Conservation (phyloP, 108 stramenopile genomes). For the Cylindrotheca closterium region DNA sequence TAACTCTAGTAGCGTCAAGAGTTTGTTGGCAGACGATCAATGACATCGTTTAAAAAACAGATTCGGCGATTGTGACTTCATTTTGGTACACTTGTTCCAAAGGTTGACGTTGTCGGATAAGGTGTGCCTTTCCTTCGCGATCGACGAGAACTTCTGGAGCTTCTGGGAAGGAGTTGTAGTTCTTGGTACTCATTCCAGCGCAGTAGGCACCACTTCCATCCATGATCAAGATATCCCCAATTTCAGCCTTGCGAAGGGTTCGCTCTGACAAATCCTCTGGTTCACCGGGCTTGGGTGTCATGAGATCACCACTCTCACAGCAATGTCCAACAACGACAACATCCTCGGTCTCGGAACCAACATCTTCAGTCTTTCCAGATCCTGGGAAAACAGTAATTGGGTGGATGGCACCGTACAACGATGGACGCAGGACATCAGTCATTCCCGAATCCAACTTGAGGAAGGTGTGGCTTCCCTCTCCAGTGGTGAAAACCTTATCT, state of each 20-base stretch:
- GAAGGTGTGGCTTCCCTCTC: constrained; percentile 71
- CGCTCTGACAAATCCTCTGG: constrained; percentile 90
- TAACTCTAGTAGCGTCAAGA: too few species aligned
- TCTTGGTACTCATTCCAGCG: constrained; percentile 95
- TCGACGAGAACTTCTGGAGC: constrained; percentile 88
- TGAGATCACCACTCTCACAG: constrained; percentile 96
- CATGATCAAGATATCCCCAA: constrained; percentile 93
- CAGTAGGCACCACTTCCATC: constrained; percentile 98
- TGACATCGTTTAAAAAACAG: not conserved
- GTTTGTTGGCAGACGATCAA: too few species aligned
- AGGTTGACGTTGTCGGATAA: constrained; percentile 88
- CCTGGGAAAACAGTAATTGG: constrained; percentile 89
- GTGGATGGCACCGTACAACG: constrained; percentile 95
- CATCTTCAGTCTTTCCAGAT: constrained; percentile 60
- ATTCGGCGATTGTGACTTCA: constrained; percentile 45
- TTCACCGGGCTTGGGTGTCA: constrained; percentile 93
- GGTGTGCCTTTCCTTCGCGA: constrained; percentile 66
- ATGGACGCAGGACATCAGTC: constrained; percentile 98
- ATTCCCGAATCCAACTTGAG: constrained; percentile 97
- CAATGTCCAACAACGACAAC: constrained; percentile 99
- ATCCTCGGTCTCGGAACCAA: constrained; percentile 65
- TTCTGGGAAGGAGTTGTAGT: constrained; percentile 98
- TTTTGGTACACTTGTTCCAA: constrained; percentile 89
- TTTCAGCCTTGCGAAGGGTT: constrained; percentile 69
- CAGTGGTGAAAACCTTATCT: constrained; percentile 80